Percentiles rank a stretch among this genome's conserved stretches.
Conservation (phyloP, 306 rosid genomes). For the Pyrus betulifolia region DNA sequence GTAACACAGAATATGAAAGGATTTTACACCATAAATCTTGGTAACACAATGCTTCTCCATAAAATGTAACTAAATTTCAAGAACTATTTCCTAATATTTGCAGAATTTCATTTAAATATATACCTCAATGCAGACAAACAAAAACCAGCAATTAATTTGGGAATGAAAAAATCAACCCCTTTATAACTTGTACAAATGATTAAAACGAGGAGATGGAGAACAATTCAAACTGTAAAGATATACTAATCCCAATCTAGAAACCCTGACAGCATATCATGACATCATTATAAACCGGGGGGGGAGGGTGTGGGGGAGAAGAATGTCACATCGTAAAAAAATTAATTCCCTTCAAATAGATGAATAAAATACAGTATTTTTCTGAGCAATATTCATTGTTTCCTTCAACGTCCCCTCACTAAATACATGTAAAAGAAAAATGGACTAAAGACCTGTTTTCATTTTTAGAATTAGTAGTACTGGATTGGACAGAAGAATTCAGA, state of each 20-base stretch:
- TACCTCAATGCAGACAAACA: not conserved
- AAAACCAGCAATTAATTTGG: too few species aligned
- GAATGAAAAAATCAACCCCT: too few species aligned
- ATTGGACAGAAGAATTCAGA: constrained; percentile 52
- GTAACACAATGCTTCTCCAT: not conserved
- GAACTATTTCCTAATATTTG: not conserved
- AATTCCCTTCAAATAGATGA: not conserved
- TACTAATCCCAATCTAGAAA: not conserved
- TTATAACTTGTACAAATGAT: not conserved
- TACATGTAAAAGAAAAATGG: constrained; percentile 46
- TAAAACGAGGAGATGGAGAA: not conserved
- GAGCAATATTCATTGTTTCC: not conserved
- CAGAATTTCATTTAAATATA: not conserved
- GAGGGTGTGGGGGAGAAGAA: not conserved
- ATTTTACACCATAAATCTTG: not conserved
- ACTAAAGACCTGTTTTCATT: constrained; percentile 86
- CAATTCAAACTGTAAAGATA: not conserved
- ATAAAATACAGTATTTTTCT: not conserved
- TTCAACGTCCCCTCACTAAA: constrained; percentile 23
- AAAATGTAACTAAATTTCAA: not conserved
- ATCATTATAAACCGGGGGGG: not conserved
- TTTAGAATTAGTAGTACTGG: constrained; percentile 55
- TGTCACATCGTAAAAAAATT: not conserved
- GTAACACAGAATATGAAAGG: not conserved
- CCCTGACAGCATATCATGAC: not conserved